phyloP scores from a whole-genome alignment of 2,329 filamentous ascomycete genomes.

The Acrocalymma vagum region DNA sequence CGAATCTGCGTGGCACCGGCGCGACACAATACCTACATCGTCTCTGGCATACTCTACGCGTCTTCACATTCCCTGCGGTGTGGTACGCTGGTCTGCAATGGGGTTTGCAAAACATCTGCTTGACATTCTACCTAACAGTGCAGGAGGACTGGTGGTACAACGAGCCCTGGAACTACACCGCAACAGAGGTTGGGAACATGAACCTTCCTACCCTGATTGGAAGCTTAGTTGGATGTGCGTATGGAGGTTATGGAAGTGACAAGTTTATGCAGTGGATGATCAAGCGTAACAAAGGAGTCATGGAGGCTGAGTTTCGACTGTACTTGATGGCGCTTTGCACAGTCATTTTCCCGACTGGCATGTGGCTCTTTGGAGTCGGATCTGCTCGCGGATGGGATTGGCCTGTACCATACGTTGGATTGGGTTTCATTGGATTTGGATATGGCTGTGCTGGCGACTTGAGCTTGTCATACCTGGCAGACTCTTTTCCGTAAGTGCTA shows the following conservation, averaged over 20 bases:
- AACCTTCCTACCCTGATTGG: conserved; percentile 65
- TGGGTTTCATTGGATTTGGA: conserved; percentile 67
- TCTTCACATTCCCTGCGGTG: conserved; percentile 67
- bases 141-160: conserved; percentile 65
- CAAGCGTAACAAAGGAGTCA: conserved; percentile 61
- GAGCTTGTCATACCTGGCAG: conserved; percentile 24
- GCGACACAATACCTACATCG: conserved; percentile 63
- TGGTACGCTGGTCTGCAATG: conserved; percentile 67
- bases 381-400: conserved; percentile 61
- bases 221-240: conserved; percentile 64
- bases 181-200: conserved; percentile 65
- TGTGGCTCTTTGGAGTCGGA: conserved; percentile 64
- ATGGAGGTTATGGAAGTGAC: conserved; percentile 66
- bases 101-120: conserved; percentile 68
- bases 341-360: conserved; percentile 59
- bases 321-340: conserved; percentile 62
- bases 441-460: conserved; percentile 68
- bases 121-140: conserved; percentile 67
- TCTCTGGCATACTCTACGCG: conserved; percentile 63
- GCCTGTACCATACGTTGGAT: conserved; percentile 63
- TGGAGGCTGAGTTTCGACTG: conserved; percentile 64
- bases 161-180: conserved; percentile 63
- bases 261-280: conserved; percentile 65
- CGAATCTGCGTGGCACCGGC: conserved; percentile 62
- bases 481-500: conserved; percentile 23